These are phyloP conservation scores for Eutypa lata DNA, from an alignment of 2,329 filamentous ascomycete genomes.

Conservation along the genomic window DNA sequence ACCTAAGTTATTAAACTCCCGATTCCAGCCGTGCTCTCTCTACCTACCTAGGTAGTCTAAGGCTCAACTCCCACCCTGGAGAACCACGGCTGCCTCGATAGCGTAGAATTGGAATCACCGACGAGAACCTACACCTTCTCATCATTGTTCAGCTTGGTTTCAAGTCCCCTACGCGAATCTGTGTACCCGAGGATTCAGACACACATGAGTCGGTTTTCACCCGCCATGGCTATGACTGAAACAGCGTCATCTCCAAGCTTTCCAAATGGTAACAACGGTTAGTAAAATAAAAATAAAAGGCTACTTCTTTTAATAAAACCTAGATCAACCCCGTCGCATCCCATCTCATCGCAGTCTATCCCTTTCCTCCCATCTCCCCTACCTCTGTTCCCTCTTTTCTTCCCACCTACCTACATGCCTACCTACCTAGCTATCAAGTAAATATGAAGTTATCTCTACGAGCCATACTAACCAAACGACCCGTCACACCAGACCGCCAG, in stretches of 20 bases:
- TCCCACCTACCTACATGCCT: not conserved
- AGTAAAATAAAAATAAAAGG: constrained; percentile 21
- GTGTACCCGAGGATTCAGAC: no score
- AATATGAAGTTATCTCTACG: not conserved
- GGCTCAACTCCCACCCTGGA: no score
- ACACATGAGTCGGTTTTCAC: not conserved
- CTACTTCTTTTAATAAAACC: no score
- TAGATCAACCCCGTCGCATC: not conserved
- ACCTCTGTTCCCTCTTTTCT: not conserved
- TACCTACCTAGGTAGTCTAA: no score
- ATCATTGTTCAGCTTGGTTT: no score
- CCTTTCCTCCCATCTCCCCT: not conserved
- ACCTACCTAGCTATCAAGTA: no score
- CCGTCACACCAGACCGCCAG: constrained; percentile 57
- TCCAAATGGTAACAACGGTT: not conserved
- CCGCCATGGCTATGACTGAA: constrained; percentile 27
- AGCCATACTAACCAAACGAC: constrained; percentile 10
- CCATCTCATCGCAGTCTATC: not conserved
- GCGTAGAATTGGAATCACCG: no score
- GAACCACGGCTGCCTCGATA: no score
- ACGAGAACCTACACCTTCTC: no score
- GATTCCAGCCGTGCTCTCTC: no score
- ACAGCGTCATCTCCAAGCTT: constrained; percentile 17
- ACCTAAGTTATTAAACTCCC: no score
- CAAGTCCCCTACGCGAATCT: no score